Conservation (phyloP, 1,284 basidiomycete species). For the Ceratobasidium sp. region DNA sequence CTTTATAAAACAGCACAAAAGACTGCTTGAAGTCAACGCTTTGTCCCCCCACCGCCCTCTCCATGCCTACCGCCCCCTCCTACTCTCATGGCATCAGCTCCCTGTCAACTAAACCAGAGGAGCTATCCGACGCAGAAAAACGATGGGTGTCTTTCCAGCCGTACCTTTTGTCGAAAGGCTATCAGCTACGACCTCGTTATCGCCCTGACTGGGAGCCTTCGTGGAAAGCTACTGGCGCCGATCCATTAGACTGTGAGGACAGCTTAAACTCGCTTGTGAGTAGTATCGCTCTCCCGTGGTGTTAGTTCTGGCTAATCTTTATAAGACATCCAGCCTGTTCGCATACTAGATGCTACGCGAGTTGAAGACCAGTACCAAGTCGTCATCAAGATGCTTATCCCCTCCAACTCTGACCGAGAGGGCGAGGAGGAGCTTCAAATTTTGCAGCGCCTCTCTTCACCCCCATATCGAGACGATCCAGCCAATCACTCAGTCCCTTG, state of each 20-base stretch:
- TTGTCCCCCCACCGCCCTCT: neutral
- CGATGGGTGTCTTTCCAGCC: constrained; percentile 20
- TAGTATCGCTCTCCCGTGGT: neutral
- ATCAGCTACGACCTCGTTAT: constrained; percentile 11
- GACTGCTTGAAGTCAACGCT: neutral
- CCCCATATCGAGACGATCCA: neutral
- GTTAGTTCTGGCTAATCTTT: neutral
- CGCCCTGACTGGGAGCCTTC: constrained; percentile 18
- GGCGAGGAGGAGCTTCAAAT: neutral
- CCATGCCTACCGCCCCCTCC: neutral
- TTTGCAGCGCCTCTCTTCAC: neutral
- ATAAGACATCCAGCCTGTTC: neutral
- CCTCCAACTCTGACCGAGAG: neutral
- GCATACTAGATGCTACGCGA: constrained; percentile 1
- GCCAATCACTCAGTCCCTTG: neutral
- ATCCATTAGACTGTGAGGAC: constrained; percentile 4
- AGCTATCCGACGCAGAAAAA: constrained; percentile 5
- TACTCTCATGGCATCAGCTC: neutral
- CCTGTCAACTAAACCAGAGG: neutral
- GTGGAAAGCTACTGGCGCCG: neutral
- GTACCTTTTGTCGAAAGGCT: constrained; percentile 16
- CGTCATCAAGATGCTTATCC: neutral
- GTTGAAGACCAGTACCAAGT: neutral
- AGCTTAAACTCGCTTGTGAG: constrained; percentile 3
- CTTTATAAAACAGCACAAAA: neutral